Evolutionary conservation across 768 basidiomycete species (phyloP), one percentile per base, ranked within the genome.

Genomic region (Collybia sordida): DNA sequence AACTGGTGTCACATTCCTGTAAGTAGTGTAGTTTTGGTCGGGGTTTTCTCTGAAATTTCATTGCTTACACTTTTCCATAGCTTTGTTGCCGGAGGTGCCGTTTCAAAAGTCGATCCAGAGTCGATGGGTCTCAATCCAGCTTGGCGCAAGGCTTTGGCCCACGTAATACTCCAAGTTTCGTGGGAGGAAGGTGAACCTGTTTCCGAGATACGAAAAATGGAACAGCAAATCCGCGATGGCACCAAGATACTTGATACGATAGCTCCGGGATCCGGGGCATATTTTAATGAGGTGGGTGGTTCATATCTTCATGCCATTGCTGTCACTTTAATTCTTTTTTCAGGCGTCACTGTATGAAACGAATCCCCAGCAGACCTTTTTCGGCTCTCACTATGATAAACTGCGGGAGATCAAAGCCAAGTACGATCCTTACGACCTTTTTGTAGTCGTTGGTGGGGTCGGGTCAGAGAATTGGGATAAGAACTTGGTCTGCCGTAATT

Each of bases 401-500:
- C 58, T 80, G 24, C 69, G 67, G 53, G 53, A 48, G 0, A 75
- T 82, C 60, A 81, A 81, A 57, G 27, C 44, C 4, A 66, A 59
- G 51, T 76, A 78, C 45, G 80, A 83, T 58, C 72, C 78, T 0
- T 48, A 61, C 9, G 65, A 58, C 21, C 47, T 81, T 9, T 82
- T 81, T 56, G 59, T 80, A 4, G 74, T 80, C 15, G 50, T 59
- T 0, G 60, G 66, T 18, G 81, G 79, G 1, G 76, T 82, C 1
- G 79, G 77, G 0, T 76, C 76, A 3, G 77, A 81, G 17, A 68
- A 75, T 1, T 81, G 78, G 78, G 76, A 78, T 54, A 48, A 40
- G 37, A 51, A 40, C 14, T 53, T 68, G 31, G 58, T 57, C 21
- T 68, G 67, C 42, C 62, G 61, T 40, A 48, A 18, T 19, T 19